Conservation (phyloP, 768 basidiomycete genomes). For the Boletus bicolor region DNA sequence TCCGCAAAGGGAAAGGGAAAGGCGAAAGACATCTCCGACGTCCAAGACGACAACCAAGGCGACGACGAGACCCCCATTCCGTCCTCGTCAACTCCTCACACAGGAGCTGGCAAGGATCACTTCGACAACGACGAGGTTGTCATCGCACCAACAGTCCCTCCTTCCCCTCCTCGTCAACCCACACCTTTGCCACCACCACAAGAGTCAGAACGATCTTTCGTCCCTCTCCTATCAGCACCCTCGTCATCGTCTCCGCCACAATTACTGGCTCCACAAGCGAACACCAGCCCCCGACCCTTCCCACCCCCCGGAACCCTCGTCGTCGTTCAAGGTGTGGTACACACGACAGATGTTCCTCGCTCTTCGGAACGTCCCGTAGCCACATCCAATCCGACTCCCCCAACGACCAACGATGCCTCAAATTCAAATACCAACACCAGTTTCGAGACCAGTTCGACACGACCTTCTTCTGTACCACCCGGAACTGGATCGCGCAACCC, state of each 20-base stretch:
- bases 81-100: conserved; percentile 21
- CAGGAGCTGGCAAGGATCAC: neutral
- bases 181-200: conserved; percentile 10
- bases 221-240: conserved; percentile 12
- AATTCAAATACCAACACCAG: conserved; percentile 5
- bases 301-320: conserved; percentile 77
- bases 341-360: conserved; percentile 65
- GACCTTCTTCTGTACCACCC: conserved; percentile 27
- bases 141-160: conserved; percentile 17
- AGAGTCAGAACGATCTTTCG: conserved; percentile 12
- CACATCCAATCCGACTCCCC: conserved; percentile 8
- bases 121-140: conserved; percentile 21
- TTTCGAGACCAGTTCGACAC: conserved; percentile 5
- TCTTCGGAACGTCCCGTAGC: conserved; percentile 23
- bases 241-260: conserved; percentile 19
- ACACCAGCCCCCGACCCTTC: conserved; percentile 42
- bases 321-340: conserved; percentile 80
- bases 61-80: conserved; percentile 2
- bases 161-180: conserved; percentile 8
- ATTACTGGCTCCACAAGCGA: conserved; percentile 22
- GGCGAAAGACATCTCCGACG: conserved; percentile 19
- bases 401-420: conserved; percentile 2
- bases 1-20: conserved; percentile 38
- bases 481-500: conserved; percentile 32
- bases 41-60: conserved; percentile 4